Evolutionary conservation across 768 basidiomycete species (phyloP), one percentile per base, ranked within the genome.

Genomic region (Kwoniella europaea): DNA sequence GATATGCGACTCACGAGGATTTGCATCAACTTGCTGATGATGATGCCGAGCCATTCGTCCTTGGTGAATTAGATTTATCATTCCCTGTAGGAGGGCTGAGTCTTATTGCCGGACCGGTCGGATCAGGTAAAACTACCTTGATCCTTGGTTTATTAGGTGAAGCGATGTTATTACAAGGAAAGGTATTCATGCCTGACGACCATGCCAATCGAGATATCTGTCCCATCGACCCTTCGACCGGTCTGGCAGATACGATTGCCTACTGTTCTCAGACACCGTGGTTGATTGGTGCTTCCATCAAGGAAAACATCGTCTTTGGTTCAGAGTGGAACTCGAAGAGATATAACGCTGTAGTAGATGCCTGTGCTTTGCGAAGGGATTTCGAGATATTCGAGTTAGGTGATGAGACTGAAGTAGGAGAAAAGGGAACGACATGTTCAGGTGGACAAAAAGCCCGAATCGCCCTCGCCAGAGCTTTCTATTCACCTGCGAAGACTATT

Each of bases 311-410:
- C 58, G 56, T 69, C 9, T 81, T 81, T 62, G 79, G 79, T 4
- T 66, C 72, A 18, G 43, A 57, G 18, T 79, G 74, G 77, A 87
- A 83, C 41, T 20, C 54, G 6, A 69, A 63, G n/a, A 69, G 79
- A 46, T 83, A 83, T 63, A 66, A 79, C 44, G 64, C 55, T 1
- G 81, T 83, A 1, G 75, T 83, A 22, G 69, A 76, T 10, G 81
- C 81, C 22, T 83, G 82, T 70, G 82, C 82, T 15, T 69, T 83
- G 7, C 61, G 76, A 46, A 53, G 77, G 20, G 82, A 83, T 68
- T 74, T 83, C 24, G 81, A 83, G 65, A 83, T 83, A 44, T 82
- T 81, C 55, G 88, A 90, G 63, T 88, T 90, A 12, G 79, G 79
- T 3, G 82, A 83, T 52, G 72, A 75, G 22, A 83, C 82, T 12